Percentiles rank a stretch among this genome's conserved stretches.
Conservation (phyloP, 169 alveolate genomes). For the Cytauxzoon felis region DNA sequence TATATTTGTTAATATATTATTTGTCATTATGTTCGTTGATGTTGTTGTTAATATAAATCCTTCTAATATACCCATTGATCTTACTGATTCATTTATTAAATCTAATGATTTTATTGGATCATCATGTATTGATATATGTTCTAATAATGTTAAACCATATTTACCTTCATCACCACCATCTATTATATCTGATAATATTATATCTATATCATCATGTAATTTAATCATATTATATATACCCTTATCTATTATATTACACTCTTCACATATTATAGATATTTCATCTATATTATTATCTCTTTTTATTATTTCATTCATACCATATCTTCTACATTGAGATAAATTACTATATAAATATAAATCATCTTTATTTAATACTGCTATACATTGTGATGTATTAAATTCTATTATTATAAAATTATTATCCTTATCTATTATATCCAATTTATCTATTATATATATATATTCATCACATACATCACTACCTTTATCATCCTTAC, state of each 20-base stretch:
- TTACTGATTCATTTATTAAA: constrained; percentile 33
- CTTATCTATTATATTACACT: constrained; percentile 4
- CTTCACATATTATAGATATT: constrained; percentile 9
- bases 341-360: constrained; percentile 15
- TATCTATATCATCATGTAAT: not conserved
- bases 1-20: not conserved
- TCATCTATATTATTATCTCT: not conserved
- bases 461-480: not conserved
- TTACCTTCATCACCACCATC: constrained; percentile 25
- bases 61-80: constrained; percentile 42
- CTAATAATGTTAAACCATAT: constrained; percentile 46
- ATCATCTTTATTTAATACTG: not conserved
- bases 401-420: constrained; percentile 9
- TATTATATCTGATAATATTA: constrained; percentile 18
- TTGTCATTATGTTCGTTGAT: not conserved
- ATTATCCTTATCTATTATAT: not conserved
- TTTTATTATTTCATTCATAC: not conserved
- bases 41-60: constrained; percentile 21
- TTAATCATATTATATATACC: no score
- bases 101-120: constrained; percentile 6
- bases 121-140: constrained; percentile 3
- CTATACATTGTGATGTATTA: constrained; percentile 12
- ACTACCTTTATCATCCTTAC: constrained; percentile 15
- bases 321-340: not conserved
- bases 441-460: not conserved